Conservation (phyloP, 371 early-diverging fungal genomes). For the Dinochytrium kinnereticum region DNA sequence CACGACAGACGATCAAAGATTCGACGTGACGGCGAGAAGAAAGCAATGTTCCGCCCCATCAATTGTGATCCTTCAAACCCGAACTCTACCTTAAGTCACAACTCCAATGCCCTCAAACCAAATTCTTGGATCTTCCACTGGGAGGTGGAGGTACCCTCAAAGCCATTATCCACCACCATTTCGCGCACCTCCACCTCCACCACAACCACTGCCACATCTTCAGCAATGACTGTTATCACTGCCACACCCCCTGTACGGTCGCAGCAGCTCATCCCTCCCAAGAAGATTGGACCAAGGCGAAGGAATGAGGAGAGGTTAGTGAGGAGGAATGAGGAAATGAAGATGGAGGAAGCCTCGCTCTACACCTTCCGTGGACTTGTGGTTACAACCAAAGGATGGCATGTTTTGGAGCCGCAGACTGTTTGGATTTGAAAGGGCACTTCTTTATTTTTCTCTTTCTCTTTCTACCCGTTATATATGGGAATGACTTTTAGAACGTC, state of each 20-base stretch:
- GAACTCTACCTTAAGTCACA: neutral
- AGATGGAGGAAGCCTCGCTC: neutral
- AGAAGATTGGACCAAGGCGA: neutral
- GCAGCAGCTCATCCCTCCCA: no score
- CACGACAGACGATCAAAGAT: neutral
- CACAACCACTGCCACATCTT: neutral
- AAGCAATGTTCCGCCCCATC: neutral
- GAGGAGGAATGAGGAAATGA: neutral
- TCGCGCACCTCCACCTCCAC: no score
- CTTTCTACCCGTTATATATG: no score
- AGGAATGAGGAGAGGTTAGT: neutral
- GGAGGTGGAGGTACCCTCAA: neutral
- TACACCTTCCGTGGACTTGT: neutral
- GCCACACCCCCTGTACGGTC: no score
- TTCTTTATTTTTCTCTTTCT: no score
- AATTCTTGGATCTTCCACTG: neutral
- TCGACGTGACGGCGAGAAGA: neutral
- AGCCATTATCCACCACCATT: no score
- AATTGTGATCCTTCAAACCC: neutral
- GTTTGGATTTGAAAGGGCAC: no score
- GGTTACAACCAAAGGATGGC: neutral
- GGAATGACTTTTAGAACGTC: no score
- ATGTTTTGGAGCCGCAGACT: neutral
- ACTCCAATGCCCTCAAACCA: neutral
- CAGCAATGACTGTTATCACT: neutral